Percentiles rank a stretch among this genome's conserved stretches.
Conservation (phyloP, 1,284 basidiomycete species). For the Ceratobasidium sp. region DNA sequence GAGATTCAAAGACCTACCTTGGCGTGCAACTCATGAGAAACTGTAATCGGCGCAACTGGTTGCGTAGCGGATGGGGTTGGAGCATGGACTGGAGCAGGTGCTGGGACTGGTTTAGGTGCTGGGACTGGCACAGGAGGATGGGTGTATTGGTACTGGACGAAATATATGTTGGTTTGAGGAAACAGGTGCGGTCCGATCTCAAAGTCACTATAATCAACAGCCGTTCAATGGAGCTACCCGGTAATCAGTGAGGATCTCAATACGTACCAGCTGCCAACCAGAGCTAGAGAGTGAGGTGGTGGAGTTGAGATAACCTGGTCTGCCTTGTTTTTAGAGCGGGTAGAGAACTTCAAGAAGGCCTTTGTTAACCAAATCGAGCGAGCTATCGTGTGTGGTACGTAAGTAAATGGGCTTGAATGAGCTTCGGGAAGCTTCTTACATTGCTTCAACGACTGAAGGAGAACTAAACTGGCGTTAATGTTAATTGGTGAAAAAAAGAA, state of each 20-base stretch:
- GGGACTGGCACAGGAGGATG: constrained; percentile 6
- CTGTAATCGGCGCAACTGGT: constrained; percentile 23
- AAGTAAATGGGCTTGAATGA: neutral
- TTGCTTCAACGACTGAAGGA: constrained; percentile 34
- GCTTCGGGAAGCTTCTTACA: neutral
- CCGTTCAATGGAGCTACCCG: neutral
- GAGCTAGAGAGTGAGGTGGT: constrained; percentile 19
- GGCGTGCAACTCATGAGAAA: constrained; percentile 34
- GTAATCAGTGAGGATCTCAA: neutral
- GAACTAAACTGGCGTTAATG: constrained; percentile 10
- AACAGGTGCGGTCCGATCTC: constrained; percentile 39
- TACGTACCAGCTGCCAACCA: constrained; percentile 29
- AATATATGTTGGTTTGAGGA: constrained; percentile 35
- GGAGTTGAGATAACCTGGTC: constrained; percentile 23
- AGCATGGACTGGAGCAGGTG: neutral
- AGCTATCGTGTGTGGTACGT: neutral
- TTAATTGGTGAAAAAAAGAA: neutral
- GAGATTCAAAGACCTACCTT: neutral
- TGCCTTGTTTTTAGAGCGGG: constrained; percentile 29
- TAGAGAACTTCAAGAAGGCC: constrained; percentile 32
- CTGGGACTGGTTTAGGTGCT: neutral
- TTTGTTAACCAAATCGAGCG: constrained; percentile 35
- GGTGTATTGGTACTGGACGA: constrained; percentile 32
- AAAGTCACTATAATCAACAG: constrained; percentile 8
- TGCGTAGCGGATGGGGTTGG: neutral